Conservation (phyloP, 1,139 yeast species). For the Suhomyces guaymorum region DNA sequence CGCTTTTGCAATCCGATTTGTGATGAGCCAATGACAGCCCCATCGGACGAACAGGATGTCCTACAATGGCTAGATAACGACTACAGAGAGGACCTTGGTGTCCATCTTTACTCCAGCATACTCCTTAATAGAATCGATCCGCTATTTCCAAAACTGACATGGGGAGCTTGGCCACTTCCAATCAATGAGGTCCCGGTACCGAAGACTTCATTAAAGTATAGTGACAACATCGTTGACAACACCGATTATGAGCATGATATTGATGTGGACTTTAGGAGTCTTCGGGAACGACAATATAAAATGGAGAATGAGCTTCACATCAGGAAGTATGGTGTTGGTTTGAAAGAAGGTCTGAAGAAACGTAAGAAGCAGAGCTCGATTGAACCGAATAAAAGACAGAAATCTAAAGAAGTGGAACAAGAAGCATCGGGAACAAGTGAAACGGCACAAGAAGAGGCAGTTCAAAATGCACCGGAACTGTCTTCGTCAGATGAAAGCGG, state of each 20-base stretch:
- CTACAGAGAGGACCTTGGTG: constrained; percentile 47
- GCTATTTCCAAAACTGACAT: constrained; percentile 34
- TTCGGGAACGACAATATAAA: constrained; percentile 1
- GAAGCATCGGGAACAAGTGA: constrained; percentile 1
- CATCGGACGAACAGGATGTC: constrained; percentile 28
- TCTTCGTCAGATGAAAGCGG: too few species aligned
- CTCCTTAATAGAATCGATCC: constrained; percentile 43
- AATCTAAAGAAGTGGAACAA: constrained; percentile 7
- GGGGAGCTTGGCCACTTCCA: constrained; percentile 53
- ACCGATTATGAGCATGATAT: constrained; percentile 22
- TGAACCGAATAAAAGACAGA: constrained; percentile 26
- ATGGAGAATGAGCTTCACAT: not conserved
- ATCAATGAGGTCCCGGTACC: constrained; percentile 40
- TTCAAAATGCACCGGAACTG: too few species aligned
- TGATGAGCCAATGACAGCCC: constrained; percentile 7
- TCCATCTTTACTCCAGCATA: constrained; percentile 53
- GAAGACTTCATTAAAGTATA: constrained; percentile 20
- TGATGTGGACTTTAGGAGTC: constrained; percentile 13
- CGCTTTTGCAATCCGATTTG: constrained; percentile 7
- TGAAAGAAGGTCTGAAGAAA: too few species aligned
- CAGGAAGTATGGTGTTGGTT: not conserved
- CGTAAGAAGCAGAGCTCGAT: too few species aligned
- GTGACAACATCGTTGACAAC: constrained; percentile 21
- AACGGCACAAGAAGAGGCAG: too few species aligned
- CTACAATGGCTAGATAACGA: constrained; percentile 43